Evolutionary conservation across 2,329 filamentous ascomycete species (phyloP).

Genomic region (Monosporascus sp.): DNA sequence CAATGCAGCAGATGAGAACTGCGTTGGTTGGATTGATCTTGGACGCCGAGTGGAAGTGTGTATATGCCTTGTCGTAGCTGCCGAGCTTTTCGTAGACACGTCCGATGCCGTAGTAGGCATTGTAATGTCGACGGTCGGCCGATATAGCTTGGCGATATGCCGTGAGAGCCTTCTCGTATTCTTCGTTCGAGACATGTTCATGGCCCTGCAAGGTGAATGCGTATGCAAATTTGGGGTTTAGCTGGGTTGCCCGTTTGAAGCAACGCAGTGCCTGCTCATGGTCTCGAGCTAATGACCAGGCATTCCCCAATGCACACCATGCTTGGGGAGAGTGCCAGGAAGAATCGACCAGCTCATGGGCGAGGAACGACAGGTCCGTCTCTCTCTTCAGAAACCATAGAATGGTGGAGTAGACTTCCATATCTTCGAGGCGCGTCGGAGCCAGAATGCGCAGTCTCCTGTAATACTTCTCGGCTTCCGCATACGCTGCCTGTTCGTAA

Average conservation of each 20-base stretch:
- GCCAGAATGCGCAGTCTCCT: constrained; percentile 71
- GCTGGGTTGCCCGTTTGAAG: constrained; percentile 89
- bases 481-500: constrained; percentile 84
- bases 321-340: constrained; percentile 88
- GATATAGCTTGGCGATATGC: constrained; percentile 83
- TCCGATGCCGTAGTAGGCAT: constrained; percentile 91
- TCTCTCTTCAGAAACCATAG: constrained; percentile 97
- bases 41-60: constrained; percentile 84
- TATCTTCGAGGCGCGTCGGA: constrained; percentile 81
- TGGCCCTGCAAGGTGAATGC: constrained; percentile 94
- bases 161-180: constrained; percentile 89
- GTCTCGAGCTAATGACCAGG: constrained; percentile 85
- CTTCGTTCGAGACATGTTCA: constrained; percentile 92
- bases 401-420: constrained; percentile 98
- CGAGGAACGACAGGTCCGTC: constrained; percentile 84
- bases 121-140: constrained; percentile 87
- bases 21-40: constrained; percentile 91
- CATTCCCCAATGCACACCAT: constrained; percentile 94
- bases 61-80: constrained; percentile 84
- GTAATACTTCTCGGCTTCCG: constrained; percentile 83
- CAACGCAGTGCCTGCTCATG: constrained; percentile 92
- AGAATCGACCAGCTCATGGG: constrained; percentile 81
- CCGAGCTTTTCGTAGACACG: constrained; percentile 85
- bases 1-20: constrained; percentile 88
- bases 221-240: constrained; percentile 88